Evolutionary conservation across 495 filamentous ascomycete genomes (phyloP), one percentile per base, ranked within the genome.

Genomic region (Neurospora sp.): DNA sequence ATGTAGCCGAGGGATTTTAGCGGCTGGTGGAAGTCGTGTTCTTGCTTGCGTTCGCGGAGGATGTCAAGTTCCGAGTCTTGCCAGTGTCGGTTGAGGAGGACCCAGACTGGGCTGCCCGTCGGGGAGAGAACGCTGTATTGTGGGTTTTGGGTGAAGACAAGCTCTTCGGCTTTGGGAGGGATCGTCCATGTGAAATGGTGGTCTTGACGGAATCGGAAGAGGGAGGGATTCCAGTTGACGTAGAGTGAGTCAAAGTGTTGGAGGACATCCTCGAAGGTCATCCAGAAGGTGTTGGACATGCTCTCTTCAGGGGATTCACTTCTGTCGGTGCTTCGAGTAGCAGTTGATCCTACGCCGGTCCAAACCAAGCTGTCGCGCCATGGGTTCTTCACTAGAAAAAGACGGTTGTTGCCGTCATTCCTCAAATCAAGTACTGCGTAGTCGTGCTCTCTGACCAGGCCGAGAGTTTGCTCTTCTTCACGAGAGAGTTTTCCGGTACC

Each of bases 191-290:
- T 82, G 79, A 98, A 97, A 80, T 99, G 96, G 70, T 93, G 86
- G 76, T 98, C 94, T 78, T 97, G 89, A 38, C 93, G 90, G 74
- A 90, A 82, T 14, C 82, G 83, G 81, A 99, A 99, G 8, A 97
- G 83, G 3, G 86, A 87, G 7, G 96, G 94, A 76, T 97, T 97
- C 96, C 96, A 99, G 80, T 98, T 99, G 61, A 98, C 83, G 80
- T 98, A 99, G 39, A 98, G 86, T 35, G 94, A 96, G 73, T 97
- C 93, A 74, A 97, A 99, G 76, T 96, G 89, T 75, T 96, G 94
- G 40, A 93, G 86, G 8, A 97, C 88, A 69, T 93, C 90, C 71
- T 94, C 90, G 44, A 94, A 87, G 38, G 89, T 88, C 84, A 98
- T 97, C 94, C 96, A 98, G 78, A 98, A 97, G 35, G 89, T 90